phyloP scores from a whole-genome alignment of 2,329 filamentous ascomycete genomes.

The Apiospora marii region DNA sequence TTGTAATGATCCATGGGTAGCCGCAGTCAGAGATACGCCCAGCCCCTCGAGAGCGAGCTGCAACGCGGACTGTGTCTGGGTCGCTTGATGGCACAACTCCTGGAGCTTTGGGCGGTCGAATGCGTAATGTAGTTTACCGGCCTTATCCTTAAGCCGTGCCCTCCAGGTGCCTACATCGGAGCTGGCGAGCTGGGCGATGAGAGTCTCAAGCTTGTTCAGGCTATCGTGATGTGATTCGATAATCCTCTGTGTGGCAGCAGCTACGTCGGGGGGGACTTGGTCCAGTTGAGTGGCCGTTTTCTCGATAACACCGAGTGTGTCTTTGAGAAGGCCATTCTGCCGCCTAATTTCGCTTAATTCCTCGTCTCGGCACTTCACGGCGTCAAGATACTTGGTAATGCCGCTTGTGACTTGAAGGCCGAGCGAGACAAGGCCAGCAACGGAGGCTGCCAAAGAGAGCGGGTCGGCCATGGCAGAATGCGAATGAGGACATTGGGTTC shows the following conservation, averaged over 20 bases:
- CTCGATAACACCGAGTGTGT: not conserved
- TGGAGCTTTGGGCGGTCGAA: conserved; percentile 27
- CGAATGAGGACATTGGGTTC: not conserved
- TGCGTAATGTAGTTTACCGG: conserved; percentile 27
- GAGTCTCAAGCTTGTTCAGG: conserved; percentile 18
- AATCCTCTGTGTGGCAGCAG: not conserved
- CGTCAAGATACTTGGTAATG: conserved; percentile 29
- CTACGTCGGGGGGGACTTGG: not conserved
- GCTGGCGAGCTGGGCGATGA: conserved; percentile 20
- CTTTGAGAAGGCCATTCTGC: conserved; percentile 1
- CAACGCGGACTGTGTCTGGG: conserved; percentile 25
- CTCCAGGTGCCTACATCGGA: conserved; percentile 6
- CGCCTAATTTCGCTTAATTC: conserved; percentile 23
- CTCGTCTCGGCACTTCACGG: conserved; percentile 27
- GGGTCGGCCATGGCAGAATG: conserved; percentile 30
- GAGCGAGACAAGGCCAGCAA: conserved; percentile 30
- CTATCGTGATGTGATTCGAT: conserved; percentile 25
- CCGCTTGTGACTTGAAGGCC: conserved; percentile 30
- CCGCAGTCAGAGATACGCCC: conserved; percentile 22
- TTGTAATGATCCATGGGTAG: not conserved
- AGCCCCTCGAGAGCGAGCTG: conserved; percentile 28
- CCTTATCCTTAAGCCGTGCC: conserved; percentile 17
- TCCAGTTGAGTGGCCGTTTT: not conserved
- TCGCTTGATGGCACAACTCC: conserved; percentile 21
- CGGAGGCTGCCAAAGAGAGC: conserved; percentile 29